phyloP scores from a whole-genome alignment of 805 yeast genomes.

The Dipodascus geniculatus region DNA sequence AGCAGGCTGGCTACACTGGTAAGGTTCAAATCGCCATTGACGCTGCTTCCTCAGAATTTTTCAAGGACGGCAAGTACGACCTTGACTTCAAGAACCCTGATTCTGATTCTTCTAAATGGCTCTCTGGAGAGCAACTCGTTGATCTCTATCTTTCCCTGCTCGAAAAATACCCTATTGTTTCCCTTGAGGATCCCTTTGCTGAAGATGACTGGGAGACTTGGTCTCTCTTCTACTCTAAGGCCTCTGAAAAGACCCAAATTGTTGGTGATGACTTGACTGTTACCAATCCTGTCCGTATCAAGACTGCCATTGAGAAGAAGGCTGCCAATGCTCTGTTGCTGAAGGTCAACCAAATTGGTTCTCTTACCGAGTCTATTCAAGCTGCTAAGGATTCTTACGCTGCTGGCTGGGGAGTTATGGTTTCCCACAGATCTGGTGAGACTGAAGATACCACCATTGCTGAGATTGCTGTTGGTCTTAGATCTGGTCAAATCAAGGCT shows the following conservation, averaged over 20 bases:
- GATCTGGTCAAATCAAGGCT: conserved; percentile 98
- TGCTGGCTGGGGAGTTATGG: conserved; percentile 99
- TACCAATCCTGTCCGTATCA: conserved; percentile 92
- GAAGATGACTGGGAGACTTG: conserved; percentile 99
- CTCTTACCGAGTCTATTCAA: conserved; percentile 89
- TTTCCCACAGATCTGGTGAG: conserved; percentile 99
- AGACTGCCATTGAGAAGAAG: conserved; percentile 93
- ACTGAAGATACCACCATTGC: conserved; percentile 98
- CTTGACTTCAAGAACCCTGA: conserved; percentile 97
- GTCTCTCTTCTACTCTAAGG: conserved; percentile 63
- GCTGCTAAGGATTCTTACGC: conserved; percentile 93
- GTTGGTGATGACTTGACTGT: conserved; percentile 98
- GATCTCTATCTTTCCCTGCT: conserved; percentile 68
- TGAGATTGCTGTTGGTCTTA: conserved; percentile 93
- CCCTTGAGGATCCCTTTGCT: conserved; percentile 97
- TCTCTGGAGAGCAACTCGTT: conserved; percentile 80
- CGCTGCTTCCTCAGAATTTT: conserved; percentile 96
- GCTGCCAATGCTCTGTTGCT: conserved; percentile 87
- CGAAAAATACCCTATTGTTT: conserved; percentile 91
- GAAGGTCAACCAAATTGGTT: conserved; percentile 98
- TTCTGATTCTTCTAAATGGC: conserved; percentile 83
- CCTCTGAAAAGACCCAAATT: conserved; percentile 55
- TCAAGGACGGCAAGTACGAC: conserved; percentile 94
- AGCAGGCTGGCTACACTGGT: conserved; percentile 92
- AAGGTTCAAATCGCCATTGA: conserved; percentile 86